Conservation (phyloP, 164 flowering plant genomes). For the Taxillus chinensis region DNA sequence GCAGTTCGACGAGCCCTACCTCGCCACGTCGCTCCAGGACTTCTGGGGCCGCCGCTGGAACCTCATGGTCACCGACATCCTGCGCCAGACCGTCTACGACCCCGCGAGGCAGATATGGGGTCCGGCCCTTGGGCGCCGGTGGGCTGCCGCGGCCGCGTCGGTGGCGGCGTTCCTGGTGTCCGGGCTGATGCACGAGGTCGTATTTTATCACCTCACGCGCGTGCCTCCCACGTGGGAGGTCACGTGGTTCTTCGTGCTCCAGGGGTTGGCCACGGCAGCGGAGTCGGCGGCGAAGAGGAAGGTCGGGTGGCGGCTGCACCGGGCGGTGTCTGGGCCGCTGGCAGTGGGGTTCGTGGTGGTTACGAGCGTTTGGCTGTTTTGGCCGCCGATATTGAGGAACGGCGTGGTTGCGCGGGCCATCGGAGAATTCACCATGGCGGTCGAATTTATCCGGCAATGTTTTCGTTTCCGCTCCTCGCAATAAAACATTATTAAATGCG, state of each 20-base stretch:
- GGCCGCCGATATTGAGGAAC: conserved; percentile 25
- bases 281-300: conserved; percentile 21
- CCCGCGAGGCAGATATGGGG: neutral
- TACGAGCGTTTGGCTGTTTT: conserved; percentile 27
- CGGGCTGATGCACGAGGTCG: conserved; percentile 39
- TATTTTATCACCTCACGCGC: conserved; percentile 27
- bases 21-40: conserved; percentile 11
- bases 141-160: conserved; percentile 18
- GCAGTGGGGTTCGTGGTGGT: conserved; percentile 23
- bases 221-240: conserved; percentile 24
- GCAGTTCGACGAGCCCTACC: conserved; percentile 10
- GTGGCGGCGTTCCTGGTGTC: conserved; percentile 34
- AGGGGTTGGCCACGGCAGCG: conserved; percentile 16
- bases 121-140: neutral
- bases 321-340: conserved; percentile 18
- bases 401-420: conserved; percentile 11
- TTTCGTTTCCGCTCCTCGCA: no score
- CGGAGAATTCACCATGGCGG: conserved; percentile 4
- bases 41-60: conserved; percentile 11
- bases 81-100: neutral
- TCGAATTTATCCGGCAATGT: conserved; percentile 1
- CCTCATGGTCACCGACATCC: neutral
- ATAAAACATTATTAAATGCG: no score
- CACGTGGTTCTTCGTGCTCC: conserved; percentile 27
- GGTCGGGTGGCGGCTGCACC: conserved; percentile 20